Percentiles rank a stretch among this genome's conserved stretches.
phyloP scores from a whole-genome alignment of 2,329 filamentous ascomycete species.

The Mycogone perniciosa region DNA sequence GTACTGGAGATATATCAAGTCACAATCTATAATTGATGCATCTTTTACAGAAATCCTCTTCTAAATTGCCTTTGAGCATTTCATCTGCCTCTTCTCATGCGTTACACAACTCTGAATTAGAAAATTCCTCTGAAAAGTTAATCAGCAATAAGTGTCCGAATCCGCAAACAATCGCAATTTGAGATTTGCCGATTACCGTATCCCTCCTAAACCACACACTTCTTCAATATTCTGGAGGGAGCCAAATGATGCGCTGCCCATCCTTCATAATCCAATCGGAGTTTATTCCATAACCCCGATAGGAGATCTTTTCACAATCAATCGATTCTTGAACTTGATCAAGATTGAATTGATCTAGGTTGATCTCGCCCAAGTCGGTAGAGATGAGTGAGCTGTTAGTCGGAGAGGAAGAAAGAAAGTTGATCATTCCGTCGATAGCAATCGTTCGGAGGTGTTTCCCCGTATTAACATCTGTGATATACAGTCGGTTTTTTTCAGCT shows the following conservation, averaged over 20 bases:
- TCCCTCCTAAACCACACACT: no score
- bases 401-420: background rate
- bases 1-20: no score
- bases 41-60: no score
- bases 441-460: background rate
- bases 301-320: background rate
- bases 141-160: no score
- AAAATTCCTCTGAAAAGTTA: no score
- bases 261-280: background rate
- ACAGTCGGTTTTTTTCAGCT: background rate
- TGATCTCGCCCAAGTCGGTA: background rate
- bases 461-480: background rate
- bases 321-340: background rate
- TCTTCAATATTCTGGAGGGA: background rate
- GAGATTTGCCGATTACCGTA: no score
- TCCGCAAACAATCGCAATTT: no score
- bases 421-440: background rate
- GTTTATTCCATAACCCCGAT: background rate
- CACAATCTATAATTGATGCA: no score
- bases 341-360: background rate
- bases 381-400: background rate
- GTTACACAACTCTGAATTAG: no score
- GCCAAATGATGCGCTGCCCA: background rate
- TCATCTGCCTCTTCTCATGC: no score
- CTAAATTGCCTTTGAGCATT: no score